A percentile compares a stretch with the other conserved stretches of the same genome.
phyloP scores from a whole-genome alignment of 495 filamentous ascomycete species.

The Rhypophila decipiens region DNA sequence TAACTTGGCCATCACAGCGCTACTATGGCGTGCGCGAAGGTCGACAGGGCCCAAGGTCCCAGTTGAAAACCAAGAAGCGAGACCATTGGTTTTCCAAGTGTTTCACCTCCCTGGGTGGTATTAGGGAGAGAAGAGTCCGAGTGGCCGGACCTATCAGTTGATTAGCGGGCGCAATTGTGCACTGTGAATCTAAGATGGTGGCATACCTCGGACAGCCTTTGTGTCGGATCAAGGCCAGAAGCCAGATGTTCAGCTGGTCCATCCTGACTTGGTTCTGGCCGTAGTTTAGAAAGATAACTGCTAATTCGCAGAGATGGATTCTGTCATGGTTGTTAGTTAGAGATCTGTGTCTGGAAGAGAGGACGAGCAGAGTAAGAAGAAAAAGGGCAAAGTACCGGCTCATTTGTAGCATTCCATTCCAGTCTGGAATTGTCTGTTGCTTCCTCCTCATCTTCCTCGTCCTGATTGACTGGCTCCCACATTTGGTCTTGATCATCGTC shows the following conservation, averaged over 20 bases:
- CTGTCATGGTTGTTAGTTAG: conserved; percentile 10
- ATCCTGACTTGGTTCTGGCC: conserved; percentile 15
- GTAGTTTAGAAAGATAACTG: conserved; percentile 21
- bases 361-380: background rate
- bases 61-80: too few relatives aligned
- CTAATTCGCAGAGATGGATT: conserved; percentile 33
- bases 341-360: background rate
- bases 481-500: conserved; percentile 59
- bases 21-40: too few relatives aligned
- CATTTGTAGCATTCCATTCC: conserved; percentile 71
- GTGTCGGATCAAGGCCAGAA: conserved; percentile 56
- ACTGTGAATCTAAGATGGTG: background rate
- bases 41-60: too few relatives aligned
- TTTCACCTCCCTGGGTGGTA: conserved; percentile 15
- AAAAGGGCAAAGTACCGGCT: conserved; percentile 29
- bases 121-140: conserved; percentile 44
- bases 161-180: too few relatives aligned
- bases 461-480: conserved; percentile 76
- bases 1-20: too few relatives aligned
- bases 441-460: conserved; percentile 66
- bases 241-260: conserved; percentile 15
- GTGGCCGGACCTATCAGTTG: conserved; percentile 37
- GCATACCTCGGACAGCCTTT: conserved; percentile 54
- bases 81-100: too few relatives aligned
- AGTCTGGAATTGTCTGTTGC: conserved; percentile 45